Base-by-base conservation (phyloP, 257 asterid genomes). In the Gardenia jasminoides region DNA sequence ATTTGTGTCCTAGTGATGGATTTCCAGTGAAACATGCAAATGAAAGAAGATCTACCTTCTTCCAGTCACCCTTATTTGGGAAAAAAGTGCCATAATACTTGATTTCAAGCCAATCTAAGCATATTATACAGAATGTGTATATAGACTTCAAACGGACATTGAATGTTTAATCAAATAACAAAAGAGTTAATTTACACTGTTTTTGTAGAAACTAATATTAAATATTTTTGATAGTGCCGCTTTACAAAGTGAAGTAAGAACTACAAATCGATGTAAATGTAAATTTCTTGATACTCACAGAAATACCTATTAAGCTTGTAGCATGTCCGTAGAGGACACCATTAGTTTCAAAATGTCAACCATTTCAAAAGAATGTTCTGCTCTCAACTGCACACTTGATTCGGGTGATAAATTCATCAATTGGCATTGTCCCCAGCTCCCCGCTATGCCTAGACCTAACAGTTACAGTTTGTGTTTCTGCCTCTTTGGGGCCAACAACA, bases 401-500 rank as follows among this genome's bases (percentile, higher is more conserved):
- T 87, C 80, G 85, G 81, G 80, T 78, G 77, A 92, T 84, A 70
- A 91, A 90, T 52, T 93, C 97, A 81, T 90, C 97, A 56, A 95
- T 41, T 1, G 83, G 74, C 96, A 95, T 90, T 79, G 90, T 87
- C 47, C 98, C 99, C 84, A 95, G 71, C 81, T 95, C 99, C 76
- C 98, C 97, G 1, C 87, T 89, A 59, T 88, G 87, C 87, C 99
- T 87, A 76, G 99, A 93, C 80, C 97, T 86, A 74, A 95, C 89
- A 0, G 98, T 93, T 30, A 95, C 84, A 0, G 93, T 88, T 67
- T 85, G 78, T 10, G 90, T 91, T 80, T 92, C 98, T 4, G 82
- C 92, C 86, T 95, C 99, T 82, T 88, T 93, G 4, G 90, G 92
- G 39, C 99, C 99, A 66, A 93, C 95, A 2, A 95, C 98, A 65